A percentile compares a stretch with the other conserved stretches of the same genome.
phyloP scores from a whole-genome alignment of 1,284 basidiomycete species.

The Hemileia vastatrix region DNA sequence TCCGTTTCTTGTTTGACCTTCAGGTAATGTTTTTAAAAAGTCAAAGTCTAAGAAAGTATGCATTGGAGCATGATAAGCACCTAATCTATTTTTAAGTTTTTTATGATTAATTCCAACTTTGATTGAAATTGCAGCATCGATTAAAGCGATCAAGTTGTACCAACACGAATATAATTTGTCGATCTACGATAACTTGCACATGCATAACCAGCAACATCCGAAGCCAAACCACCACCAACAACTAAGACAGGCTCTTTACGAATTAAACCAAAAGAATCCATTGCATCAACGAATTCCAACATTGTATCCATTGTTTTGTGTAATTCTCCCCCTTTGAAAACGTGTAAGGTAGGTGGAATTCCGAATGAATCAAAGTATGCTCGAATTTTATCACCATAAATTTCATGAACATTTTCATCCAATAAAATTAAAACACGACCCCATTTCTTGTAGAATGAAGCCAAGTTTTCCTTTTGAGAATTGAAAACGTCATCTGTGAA shows the following conservation, averaged over 20 bases:
- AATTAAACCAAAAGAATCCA: slow-evolving; percentile 48
- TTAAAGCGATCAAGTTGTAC: slow-evolving; percentile 48
- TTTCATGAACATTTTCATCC: slow-evolving; percentile 44
- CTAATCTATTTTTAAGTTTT: slow-evolving; percentile 46
- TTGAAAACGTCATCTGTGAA: slow-evolving; percentile 48
- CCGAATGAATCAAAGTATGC: slow-evolving; percentile 46
- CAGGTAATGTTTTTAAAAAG: slow-evolving; percentile 47
- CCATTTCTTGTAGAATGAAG: slow-evolving; percentile 48
- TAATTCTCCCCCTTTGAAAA: slow-evolving; percentile 49
- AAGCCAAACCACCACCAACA: slow-evolving; percentile 48
- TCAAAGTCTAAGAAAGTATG: slow-evolving; percentile 50
- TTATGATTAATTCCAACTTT: slow-evolving; percentile 47
- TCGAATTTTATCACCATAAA: slow-evolving; percentile 39
- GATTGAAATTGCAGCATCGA: slow-evolving; percentile 49
- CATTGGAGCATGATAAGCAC: slow-evolving; percentile 48
- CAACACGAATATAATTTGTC: slow-evolving; percentile 49
- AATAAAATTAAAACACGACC: slow-evolving; percentile 47
- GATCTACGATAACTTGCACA: slow-evolving; percentile 48
- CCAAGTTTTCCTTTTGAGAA: slow-evolving; percentile 45
- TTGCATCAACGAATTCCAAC: slow-evolving; percentile 48
- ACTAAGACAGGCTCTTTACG: slow-evolving; percentile 49
- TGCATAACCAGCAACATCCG: slow-evolving; percentile 46
- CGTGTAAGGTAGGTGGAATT: slow-evolving; percentile 46
- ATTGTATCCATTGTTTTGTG: slow-evolving; percentile 49
- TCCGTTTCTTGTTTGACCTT: slow-evolving; percentile 48